These are phyloP conservation scores for Solanum lignicaule DNA, from an alignment of 257 asterid species.

Conservation along the genomic window DNA sequence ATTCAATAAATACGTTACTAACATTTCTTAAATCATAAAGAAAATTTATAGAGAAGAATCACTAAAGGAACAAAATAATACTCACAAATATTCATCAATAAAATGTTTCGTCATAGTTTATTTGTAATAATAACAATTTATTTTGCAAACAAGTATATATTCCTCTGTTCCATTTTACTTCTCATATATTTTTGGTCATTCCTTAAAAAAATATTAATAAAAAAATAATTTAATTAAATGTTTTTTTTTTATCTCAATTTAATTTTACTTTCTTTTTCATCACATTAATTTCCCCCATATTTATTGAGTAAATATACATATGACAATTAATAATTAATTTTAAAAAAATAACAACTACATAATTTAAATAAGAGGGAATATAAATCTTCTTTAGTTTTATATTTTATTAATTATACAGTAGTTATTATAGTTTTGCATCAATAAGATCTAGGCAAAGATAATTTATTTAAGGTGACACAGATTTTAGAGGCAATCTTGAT, in stretches of 20 bases:
- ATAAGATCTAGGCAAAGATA: background rate
- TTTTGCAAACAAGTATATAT: no score
- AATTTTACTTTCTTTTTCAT: no score
- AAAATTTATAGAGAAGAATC: no score
- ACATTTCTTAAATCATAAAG: background rate
- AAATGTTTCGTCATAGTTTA: no score
- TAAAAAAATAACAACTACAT: background rate
- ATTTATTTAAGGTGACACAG: constrained; percentile 16
- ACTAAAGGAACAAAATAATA: background rate
- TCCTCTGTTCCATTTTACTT: no score
- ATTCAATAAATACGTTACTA: no score
- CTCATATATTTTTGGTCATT: background rate
- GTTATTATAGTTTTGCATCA: background rate
- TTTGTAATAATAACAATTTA: no score
- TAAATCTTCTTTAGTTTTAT: background rate
- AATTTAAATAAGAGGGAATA: background rate
- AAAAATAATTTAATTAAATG: background rate
- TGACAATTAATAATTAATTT: background rate
- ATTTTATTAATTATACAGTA: background rate
- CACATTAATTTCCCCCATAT: no score
- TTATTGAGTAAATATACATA: background rate
- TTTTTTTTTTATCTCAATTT: no score
- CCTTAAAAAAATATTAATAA: background rate
- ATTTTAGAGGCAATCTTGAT: constrained; percentile 23
- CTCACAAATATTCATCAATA: no score